Base-by-base conservation (phyloP, 768 basidiomycete genomes). In the Lactifluus rugatus region DNA sequence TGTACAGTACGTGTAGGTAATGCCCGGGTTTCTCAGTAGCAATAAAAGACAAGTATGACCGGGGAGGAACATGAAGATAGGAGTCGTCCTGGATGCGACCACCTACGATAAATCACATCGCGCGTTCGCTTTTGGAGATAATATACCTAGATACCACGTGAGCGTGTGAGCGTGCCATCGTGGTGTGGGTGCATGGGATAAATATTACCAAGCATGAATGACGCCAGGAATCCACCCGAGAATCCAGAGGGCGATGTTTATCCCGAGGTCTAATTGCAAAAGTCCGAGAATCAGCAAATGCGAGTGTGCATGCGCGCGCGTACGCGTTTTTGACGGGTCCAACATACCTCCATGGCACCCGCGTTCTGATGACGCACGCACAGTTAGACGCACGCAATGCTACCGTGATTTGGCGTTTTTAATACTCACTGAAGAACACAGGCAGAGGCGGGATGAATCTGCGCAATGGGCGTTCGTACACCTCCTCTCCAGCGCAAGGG, bases 161-260 rank as follows among this genome's bases (percentile, higher is more conserved):
- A 39, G 17, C 16, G 13, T 31, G 34, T 36, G 34, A 44, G 36
- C 16, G 13, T 31, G 19, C 25, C 9, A 4, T 31, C 34, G 16
- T n/a, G 19, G n/a, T 1, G 26, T 36, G n/a, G n/a, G 8, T 34
- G 34, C 2, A 34, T 11, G 13, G 13, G 14, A 17, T 5, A 21
- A 16, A 2, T 56, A 64, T 23, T 57, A 77, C 75, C 72, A 75
- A 32, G 76, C 74, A 39, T 77, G 75, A 19, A 76, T 52, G n/a
- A 72, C 65, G 44, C 74, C 76, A 3, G 76, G 76, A 21, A 77
- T 72, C 75, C 74, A 78, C 10, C 72, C 76, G 10, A 78, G 67
- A 44, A 76, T 66, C 69, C 72, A 75, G 11, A 78, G 68, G 0
- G 69, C 64, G 60, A 75, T 66, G 57, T 76, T 76, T 53, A 75